Conservation (phyloP, 345 rosid species). For the Cardiospermum halicacabum region DNA sequence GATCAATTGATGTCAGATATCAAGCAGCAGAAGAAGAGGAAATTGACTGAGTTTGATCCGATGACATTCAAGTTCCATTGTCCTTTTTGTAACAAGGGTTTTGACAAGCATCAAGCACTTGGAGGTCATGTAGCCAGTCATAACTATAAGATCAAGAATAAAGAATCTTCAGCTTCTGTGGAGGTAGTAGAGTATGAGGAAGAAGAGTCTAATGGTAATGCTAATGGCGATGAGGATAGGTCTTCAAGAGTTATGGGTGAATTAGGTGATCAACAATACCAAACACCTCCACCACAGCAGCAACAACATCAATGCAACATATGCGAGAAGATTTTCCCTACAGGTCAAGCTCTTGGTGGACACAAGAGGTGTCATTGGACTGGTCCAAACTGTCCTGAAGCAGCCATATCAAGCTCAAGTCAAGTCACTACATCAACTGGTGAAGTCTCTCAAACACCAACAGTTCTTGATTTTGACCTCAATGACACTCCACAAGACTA, state of each 20-base stretch:
- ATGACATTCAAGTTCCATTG: slow-evolving; percentile 14
- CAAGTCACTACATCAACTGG: slow-evolving; percentile 17
- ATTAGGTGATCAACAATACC: slow-evolving; percentile 2
- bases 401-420: slow-evolving; percentile 17
- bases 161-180: slow-evolving; percentile 10
- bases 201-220: slow-evolving; percentile 13
- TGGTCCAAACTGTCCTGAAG: slow-evolving; percentile 13
- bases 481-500: slow-evolving; percentile 21
- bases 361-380: slow-evolving; percentile 51
- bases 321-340: slow-evolving; percentile 30
- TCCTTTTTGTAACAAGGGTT: slow-evolving; percentile 38
- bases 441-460: slow-evolving; percentile 23
- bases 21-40: slow-evolving; percentile 23
- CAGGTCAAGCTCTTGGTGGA: slow-evolving; percentile 55
- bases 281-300: too few relatives aligned
- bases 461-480: slow-evolving; percentile 24
- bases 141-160: slow-evolving; percentile 35
- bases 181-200: slow-evolving; percentile 14
- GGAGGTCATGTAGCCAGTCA: slow-evolving; percentile 59
- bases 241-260: slow-evolving; percentile 11
- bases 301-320: slow-evolving; percentile 38
- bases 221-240: slow-evolving; percentile 3
- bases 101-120: slow-evolving; percentile 42
- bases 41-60: slow-evolving; percentile 30
- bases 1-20: not conserved